Evolutionary conservation across 2,329 filamentous ascomycete genomes (phyloP).

Genomic region (Colletotrichum liriopes): DNA sequence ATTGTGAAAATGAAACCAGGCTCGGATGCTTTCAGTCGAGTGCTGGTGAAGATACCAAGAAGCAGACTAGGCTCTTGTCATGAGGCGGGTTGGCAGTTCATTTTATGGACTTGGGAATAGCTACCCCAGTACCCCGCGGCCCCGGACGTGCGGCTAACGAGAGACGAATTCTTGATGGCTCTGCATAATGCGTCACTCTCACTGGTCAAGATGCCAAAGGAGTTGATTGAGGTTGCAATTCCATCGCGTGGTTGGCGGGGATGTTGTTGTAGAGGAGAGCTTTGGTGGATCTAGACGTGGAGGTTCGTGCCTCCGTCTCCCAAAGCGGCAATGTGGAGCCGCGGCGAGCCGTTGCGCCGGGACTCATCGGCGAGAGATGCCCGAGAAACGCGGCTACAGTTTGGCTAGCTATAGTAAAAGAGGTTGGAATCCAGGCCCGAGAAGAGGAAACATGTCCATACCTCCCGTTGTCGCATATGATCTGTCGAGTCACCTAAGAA

Average conservation of each 20-base stretch:
- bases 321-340: constrained; percentile 37
- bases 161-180: not conserved
- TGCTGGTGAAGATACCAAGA: not conserved
- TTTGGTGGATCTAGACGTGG: constrained; percentile 26
- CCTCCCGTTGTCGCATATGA: not conserved
- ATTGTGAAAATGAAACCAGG: not conserved
- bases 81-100: not conserved
- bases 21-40: not conserved
- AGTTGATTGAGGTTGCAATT: constrained; percentile 8
- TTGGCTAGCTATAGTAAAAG: too few species aligned
- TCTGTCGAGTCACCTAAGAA: not conserved
- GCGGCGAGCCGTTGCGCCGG: constrained; percentile 16
- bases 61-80: not conserved
- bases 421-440: not conserved
- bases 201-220: constrained; percentile 1
- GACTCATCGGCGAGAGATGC: not conserved
- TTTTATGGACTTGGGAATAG: constrained; percentile 10
- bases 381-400: not conserved
- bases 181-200: not conserved
- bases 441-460: not conserved
- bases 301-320: constrained; percentile 37
- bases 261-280: constrained; percentile 13
- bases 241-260: constrained; percentile 31
- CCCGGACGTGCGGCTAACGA: constrained; percentile 1
- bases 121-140: not conserved